Evolutionary conservation across 345 rosid species (phyloP).

Genomic region (Ceriops tagal): DNA sequence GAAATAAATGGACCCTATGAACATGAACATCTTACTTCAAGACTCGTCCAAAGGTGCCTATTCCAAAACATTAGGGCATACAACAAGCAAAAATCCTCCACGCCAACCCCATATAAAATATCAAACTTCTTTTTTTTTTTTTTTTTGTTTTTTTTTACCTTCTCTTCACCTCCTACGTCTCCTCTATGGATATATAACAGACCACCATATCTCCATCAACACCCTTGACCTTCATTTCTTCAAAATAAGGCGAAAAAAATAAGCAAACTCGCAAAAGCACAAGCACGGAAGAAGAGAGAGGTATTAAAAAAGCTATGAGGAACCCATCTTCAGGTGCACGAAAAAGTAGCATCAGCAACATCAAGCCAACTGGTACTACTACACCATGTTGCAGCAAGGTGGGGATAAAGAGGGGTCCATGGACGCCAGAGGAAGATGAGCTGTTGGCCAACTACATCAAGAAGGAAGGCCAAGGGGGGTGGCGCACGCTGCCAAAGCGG

Average conservation of each 20-base stretch:
- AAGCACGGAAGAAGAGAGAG: neutral
- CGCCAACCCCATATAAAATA: too few species aligned
- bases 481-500: conserved; percentile 58
- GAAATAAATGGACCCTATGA: too few species aligned
- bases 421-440: conserved; percentile 64
- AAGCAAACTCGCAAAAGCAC: neutral
- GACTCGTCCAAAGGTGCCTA: too few species aligned
- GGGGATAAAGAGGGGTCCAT: conserved; percentile 58
- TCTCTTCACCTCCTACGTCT: conserved; percentile 5
- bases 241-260: too few species aligned
- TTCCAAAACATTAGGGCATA: too few species aligned
- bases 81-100: too few species aligned
- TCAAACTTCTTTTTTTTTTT: too few species aligned
- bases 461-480: conserved; percentile 53
- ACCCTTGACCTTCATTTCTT: too few species aligned
- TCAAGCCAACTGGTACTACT: neutral
- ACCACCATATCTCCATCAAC: neutral
- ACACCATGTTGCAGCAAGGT: conserved; percentile 29
- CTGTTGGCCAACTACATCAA: conserved; percentile 46
- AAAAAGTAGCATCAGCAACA: neutral
- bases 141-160: neutral
- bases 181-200: neutral
- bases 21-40: too few species aligned
- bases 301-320: conserved; percentile 20
- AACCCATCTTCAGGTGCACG: conserved; percentile 17